Base-by-base conservation (phyloP, 345 rosid genomes). In the Erodium maritimum region DNA sequence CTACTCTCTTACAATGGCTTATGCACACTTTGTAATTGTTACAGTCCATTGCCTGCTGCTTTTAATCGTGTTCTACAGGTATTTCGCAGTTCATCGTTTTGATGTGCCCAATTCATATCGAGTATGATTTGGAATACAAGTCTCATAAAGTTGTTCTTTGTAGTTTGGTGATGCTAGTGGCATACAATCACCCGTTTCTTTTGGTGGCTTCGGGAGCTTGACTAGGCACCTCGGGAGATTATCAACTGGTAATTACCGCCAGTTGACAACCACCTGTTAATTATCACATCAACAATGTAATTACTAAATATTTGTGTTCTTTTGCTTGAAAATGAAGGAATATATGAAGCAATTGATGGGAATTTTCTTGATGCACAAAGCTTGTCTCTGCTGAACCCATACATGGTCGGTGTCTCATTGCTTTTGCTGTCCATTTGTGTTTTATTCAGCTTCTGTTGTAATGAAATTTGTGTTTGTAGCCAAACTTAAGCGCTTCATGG, bases 141-240 rank as follows among this genome's bases (percentile, higher is more conserved):
- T 24, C 12, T 61, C 56, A 61, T 33, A 20, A 21, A 52, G 64
- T 58, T 60, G 59, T 67, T 59, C 59, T 69, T n/a, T 73, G 75
- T 82, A 91, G 98, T 88, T 86, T 63, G 98, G 98, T 72, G 98
- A 91, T 76, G 98, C 98, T 59, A 91, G 98, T 23, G 98, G 98
- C 59, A 86, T 91, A 65, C 98, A 91, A 25, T 91, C 98, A 46
- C 98, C 98, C 60, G 98, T 91, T 67, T 91, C 96, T 37, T 91
- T 91, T 63, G 98, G 98, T 14, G 98, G 98, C 69, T 91, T 91
- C 61, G 98, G 95, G 71, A 91, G 98, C 83, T 80, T 91, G 75
- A 86, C 98, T 7, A 82, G 98, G 76, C 96, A 91, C 65, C 84
- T 88, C 21, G 81, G 78, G 22, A 88, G 98, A 75, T 71, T 91